Evolutionary conservation across 163 green algal genomes (phyloP).

Genomic region (Scenedesmus sp.): DNA sequence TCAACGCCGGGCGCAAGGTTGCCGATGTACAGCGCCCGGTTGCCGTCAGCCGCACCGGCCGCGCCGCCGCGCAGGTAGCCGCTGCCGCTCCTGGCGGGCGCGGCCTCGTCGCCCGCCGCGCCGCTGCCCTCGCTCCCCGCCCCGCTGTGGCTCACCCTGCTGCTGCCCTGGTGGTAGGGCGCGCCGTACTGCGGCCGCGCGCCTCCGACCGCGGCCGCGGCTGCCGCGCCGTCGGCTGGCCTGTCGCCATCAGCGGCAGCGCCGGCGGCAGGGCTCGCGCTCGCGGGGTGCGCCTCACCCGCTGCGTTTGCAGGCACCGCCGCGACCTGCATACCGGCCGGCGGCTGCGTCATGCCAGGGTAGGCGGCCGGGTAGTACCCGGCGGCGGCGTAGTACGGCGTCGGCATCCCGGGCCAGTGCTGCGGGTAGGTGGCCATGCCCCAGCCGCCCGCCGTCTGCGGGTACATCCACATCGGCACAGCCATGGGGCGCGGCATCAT

Average conservation of each 20-base stretch:
- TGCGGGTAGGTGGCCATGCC: conserved; percentile 38
- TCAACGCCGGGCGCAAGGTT: conserved; percentile 46
- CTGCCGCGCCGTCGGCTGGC: neutral
- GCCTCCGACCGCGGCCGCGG: neutral
- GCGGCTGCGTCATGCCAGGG: conserved; percentile 24
- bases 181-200: neutral
- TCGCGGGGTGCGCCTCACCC: neutral
- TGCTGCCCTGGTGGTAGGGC: neutral
- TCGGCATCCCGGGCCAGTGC: neutral
- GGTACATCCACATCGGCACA: conserved; percentile 31
- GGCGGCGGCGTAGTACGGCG: conserved; percentile 2
- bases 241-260: neutral
- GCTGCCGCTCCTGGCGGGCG: neutral
- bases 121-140: neutral
- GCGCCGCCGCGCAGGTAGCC: neutral
- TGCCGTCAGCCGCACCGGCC: neutral
- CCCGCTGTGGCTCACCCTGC: neutral
- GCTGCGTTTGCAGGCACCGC: neutral
- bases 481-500: conserved; percentile 49
- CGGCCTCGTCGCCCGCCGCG: neutral
- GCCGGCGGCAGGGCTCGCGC: neutral
- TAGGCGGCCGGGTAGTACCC: conserved; percentile 41
- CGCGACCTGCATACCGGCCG: neutral
- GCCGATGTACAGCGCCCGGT: conserved; percentile 49
- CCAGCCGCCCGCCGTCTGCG: neutral